Evolutionary conservation across 768 basidiomycete genomes (phyloP), one percentile per base, ranked within the genome.

Genomic region (Trametes maxima): DNA sequence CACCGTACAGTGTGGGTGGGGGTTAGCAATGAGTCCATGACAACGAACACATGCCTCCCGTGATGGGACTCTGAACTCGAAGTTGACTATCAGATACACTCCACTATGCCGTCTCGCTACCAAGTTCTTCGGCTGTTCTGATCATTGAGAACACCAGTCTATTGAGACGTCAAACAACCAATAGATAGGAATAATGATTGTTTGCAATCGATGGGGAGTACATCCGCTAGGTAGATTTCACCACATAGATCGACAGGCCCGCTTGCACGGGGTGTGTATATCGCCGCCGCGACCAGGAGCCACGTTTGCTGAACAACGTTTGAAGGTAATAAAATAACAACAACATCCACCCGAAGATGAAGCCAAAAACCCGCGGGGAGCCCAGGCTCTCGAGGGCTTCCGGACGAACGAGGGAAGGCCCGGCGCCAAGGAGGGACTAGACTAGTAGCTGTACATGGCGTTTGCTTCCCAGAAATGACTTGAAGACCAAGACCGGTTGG

Each of bases 361-460:
- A 49, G 53, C 48, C 53, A 37, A 63, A 40, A 44, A 57, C 62
- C 62, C 47, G 57, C 57, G 36, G 57, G 51, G 55, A 49, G 46
- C 57, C 53, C 48, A 54, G 56, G 33, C 62, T 59, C 62, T 55
- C 53, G 57, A 57, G 53, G 62, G 57, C 57, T 46, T 54, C 62
- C 62, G 43, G 57, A 48, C 40, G 57, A 55, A 54, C 40, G 19
- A 25, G 48, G 56, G 61, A 58, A 57, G 62, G 59, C 51, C 62
- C 62, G 62, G 62, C 62, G 62, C 62, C 62, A 54, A 35, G 57
- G 62, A 57, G 57, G 45, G 57, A 55, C 62, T 59, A 63, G 62
- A 55, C 62, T 63, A 51, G 57, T 55, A 59, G 61, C 48, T 59
- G 57, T 63, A 63, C 62, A 63, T 59, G 62, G 62, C 62, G 62